Conservation (phyloP, 805 yeast species). For the Candida hispaniensis region DNA sequence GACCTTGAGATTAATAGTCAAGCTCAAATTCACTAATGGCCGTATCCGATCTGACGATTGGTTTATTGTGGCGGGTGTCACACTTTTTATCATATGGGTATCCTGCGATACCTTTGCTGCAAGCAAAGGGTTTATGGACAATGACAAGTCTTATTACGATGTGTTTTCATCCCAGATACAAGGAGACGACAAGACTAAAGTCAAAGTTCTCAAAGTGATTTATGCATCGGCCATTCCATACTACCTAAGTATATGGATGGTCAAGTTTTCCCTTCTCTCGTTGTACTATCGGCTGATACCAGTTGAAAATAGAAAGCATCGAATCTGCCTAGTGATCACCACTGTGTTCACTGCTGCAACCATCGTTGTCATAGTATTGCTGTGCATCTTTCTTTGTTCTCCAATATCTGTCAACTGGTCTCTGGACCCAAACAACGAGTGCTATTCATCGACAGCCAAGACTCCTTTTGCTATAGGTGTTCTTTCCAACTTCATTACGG, state of each 20-base stretch:
- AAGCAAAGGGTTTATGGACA: conserved; percentile 22
- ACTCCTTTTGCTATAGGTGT: conserved; percentile 22
- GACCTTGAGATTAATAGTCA: conserved; percentile 20
- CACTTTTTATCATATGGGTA: conserved; percentile 22
- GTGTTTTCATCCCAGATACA: conserved; percentile 16
- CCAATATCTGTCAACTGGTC: conserved; percentile 25
- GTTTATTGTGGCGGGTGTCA: conserved; percentile 21
- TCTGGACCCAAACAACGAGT: conserved; percentile 16
- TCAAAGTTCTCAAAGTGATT: conserved; percentile 21
- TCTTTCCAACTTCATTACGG: conserved; percentile 21
- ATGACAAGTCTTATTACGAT: conserved; percentile 19
- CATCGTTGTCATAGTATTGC: conserved; percentile 18
- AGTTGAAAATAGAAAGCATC: conserved; percentile 19
- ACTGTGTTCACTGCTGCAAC: conserved; percentile 17
- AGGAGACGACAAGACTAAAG: conserved; percentile 15
- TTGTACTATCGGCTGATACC: conserved; percentile 24
- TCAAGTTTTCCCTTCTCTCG: conserved; percentile 23
- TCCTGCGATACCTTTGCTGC: conserved; percentile 21
- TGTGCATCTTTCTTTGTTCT: conserved; percentile 22
- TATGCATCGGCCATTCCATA: conserved; percentile 24
- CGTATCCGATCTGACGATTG: conserved; percentile 23
- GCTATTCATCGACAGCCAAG: conserved; percentile 24
- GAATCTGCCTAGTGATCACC: conserved; percentile 20
- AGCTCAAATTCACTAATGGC: conserved; percentile 19
- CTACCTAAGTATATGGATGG: conserved; percentile 23